phyloP scores from a whole-genome alignment of 768 basidiomycete genomes.

The Agrocybe pediades region DNA sequence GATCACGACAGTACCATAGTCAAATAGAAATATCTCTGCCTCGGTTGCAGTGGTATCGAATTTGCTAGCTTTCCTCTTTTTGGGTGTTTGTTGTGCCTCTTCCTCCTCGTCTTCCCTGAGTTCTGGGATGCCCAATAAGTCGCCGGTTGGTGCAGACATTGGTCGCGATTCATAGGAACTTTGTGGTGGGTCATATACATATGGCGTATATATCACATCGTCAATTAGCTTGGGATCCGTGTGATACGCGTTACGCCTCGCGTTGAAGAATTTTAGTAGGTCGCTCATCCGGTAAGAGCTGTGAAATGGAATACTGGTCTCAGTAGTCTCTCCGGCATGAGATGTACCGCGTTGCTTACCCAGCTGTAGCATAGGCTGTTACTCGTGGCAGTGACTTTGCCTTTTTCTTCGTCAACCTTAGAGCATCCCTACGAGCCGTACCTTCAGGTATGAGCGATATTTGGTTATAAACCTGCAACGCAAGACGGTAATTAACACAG shows the following conservation, averaged over 20 bases:
- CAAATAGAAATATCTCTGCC: slow-evolving; percentile 91
- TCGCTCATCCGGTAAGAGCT: slow-evolving; percentile 91
- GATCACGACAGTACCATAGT: slow-evolving; percentile 93
- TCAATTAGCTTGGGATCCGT: slow-evolving; percentile 89
- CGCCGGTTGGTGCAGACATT: slow-evolving; percentile 51
- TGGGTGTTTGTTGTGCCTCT: slow-evolving; percentile 30
- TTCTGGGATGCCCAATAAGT: slow-evolving; percentile 80
- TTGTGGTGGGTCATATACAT: slow-evolving; percentile 66
- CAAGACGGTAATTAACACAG: slow-evolving; percentile 1
- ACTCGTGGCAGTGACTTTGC: slow-evolving; percentile 89
- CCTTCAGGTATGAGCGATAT: slow-evolving; percentile 93
- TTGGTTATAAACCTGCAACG: slow-evolving; percentile 83
- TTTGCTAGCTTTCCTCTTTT: slow-evolving; percentile 60
- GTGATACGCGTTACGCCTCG: slow-evolving; percentile 78
- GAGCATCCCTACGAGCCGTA: slow-evolving; percentile 88
- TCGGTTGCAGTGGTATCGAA: slow-evolving; percentile 67
- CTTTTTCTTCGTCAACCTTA: slow-evolving; percentile 91
- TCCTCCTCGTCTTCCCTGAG: slow-evolving; percentile 42
- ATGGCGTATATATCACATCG: slow-evolving; percentile 93
- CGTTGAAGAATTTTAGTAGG: slow-evolving; percentile 87
- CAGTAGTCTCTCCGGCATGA: not conserved
- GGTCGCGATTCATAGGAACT: slow-evolving; percentile 30
- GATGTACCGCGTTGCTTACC: slow-evolving; percentile 43
- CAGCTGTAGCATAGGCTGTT: slow-evolving; percentile 95
- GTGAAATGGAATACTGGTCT: slow-evolving; percentile 3